Base-by-base conservation (phyloP, 2,329 filamentous ascomycete genomes). In the Microdochium trichocladiopsis region DNA sequence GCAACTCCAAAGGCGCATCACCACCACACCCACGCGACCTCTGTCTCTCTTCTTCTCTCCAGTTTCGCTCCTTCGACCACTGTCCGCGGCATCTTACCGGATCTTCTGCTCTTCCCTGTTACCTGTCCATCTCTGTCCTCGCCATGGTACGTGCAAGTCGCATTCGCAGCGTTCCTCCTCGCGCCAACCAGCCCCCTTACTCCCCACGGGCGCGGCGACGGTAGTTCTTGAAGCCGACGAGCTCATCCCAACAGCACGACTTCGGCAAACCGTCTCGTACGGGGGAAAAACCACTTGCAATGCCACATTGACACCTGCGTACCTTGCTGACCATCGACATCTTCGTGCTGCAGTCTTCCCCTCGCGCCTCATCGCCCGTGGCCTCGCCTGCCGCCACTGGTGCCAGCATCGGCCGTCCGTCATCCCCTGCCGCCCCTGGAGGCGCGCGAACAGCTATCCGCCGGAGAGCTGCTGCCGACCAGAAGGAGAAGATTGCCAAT, bases 401-500 rank as follows among this genome's bases (percentile, higher is more conserved):
- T 72, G 79, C 84, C 55, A 84, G 81, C 67, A 81, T 85, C 66
- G 84, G 81, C 66, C 90, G 93, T 59, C 86, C 90, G 52, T 87
- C 89, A 25, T 96, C 93, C 49, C 92, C 93, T 56, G 86, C 90
- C 64, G 87, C 91, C 57, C 94, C 94, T 24, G 94, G 94, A 60
- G 94, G 94, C 63, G 91, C 94, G 65, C 91, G 94, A 70, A 95
- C 93, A 61, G 93, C 91, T 56, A 95, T 99, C 75, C 86, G 94
- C 72, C 87, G 94, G 71, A 90, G 94, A 69, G 93, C 94, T 45
- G 94, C 94, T 25, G 93, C 93, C 64, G 94, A 97, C 71, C 89
- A 96, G 76, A 96, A 96, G 74, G 94, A 97, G 75, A 94, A 95
- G 75, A 84, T 93, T 63, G 92, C 93, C 66, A 99, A 95, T 87